These are phyloP conservation scores for Cardamine resedifolia DNA, from an alignment of 345 rosid species.

Conservation along the genomic window DNA sequence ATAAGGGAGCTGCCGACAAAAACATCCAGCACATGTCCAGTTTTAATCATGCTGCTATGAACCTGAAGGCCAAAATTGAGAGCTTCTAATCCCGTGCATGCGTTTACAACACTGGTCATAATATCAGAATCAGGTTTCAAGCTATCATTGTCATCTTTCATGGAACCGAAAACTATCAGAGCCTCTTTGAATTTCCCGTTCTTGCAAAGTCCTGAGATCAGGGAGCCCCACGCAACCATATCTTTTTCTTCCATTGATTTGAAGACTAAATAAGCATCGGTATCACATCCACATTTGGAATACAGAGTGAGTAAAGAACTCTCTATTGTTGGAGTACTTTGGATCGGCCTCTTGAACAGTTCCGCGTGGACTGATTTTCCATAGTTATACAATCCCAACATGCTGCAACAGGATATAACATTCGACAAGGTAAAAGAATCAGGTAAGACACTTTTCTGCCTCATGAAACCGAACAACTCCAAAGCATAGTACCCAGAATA, in stretches of 20 bases:
- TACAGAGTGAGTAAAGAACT: slow-evolving; percentile 64
- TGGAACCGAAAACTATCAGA: slow-evolving; percentile 44
- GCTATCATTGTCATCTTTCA: slow-evolving; percentile 46
- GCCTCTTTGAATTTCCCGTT: slow-evolving; percentile 58
- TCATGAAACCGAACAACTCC: slow-evolving; percentile 51
- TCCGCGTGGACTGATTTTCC: slow-evolving; percentile 73
- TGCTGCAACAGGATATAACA: slow-evolving; percentile 53
- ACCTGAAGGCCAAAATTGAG: slow-evolving; percentile 44
- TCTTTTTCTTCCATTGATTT: slow-evolving; percentile 52
- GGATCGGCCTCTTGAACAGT: slow-evolving; percentile 52
- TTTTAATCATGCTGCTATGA: slow-evolving; percentile 58
- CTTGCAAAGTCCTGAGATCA: slow-evolving; percentile 69
- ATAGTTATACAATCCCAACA: slow-evolving; percentile 42
- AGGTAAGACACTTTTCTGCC: slow-evolving; percentile 32
- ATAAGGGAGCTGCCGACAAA: slow-evolving; percentile 68
- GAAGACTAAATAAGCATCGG: slow-evolving; percentile 54
- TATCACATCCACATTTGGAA: slow-evolving; percentile 47
- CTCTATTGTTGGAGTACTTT: slow-evolving; percentile 39
- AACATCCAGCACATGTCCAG: slow-evolving; percentile 52
- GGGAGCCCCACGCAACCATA: slow-evolving; percentile 68
- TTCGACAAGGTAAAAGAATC: slow-evolving; percentile 65
- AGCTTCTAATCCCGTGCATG: slow-evolving; percentile 59
- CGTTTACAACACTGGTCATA: slow-evolving; percentile 55
- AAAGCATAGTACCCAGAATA: slow-evolving; percentile 45
- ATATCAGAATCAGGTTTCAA: slow-evolving; percentile 61